Evolutionary conservation across 106 monocot species (phyloP), one percentile per base, ranked within the genome.

Genomic region (Allium fistulosum): DNA sequence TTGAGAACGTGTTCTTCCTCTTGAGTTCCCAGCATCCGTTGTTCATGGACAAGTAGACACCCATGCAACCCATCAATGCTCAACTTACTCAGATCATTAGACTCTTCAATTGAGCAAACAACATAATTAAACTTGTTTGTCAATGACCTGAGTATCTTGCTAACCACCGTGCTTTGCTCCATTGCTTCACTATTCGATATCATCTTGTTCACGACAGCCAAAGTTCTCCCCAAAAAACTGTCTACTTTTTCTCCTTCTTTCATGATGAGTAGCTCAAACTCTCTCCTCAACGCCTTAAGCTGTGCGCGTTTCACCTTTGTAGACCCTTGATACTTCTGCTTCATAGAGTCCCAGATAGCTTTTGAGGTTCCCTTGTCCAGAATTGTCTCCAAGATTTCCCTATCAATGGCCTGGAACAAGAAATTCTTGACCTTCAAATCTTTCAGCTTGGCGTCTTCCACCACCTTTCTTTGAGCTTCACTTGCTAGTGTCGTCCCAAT

Each of bases 351-450:
- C 68, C 51, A 68, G 0, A 68, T 68, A 10, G 48, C 48, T 50
- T 68, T 68, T 16, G 68, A 53, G 0, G 68, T 68, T 3, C 48
- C 22, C 17, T 68, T 16, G 26, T 26, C 22, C 11, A 68, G 68
- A 53, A 68, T 68, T 48, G 68, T 51, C 22, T 68, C 68, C 68
- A 68, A 10, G 11, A 68, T 68, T 68, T 17, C 17, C 10, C 18
- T 48, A 68, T 53, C 68, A 53, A 68, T 68, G 1, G 68, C 51
- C 10, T 68, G 51, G 15, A 51, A 68, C 4, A 68, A 50, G n/a
- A 49, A 53, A 27, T 68, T 68, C 53, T 68, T 68, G 10, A 17
- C 26, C 68, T 68, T 68, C 18, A 68, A 2, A 53, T 68, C 51
- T 3, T 53, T 68, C 10, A 68, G 53, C 66, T 49, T 66, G 16